Conservation (phyloP, 2,329 filamentous ascomycete species). For the Penicillium sp. region DNA sequence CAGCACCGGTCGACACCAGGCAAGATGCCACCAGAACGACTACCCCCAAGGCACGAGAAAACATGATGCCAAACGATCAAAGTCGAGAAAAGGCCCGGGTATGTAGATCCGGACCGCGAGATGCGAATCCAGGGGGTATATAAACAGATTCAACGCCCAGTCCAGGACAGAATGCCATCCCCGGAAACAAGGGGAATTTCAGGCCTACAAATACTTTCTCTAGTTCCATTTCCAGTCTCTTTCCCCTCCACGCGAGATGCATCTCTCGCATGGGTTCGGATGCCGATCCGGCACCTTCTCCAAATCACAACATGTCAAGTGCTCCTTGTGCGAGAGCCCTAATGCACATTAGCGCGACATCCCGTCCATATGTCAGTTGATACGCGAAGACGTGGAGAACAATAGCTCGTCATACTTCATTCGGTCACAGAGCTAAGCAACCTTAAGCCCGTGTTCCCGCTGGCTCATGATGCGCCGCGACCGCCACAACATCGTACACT, state of each 20-base stretch:
- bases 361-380: conserved; percentile 6
- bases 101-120: conserved; percentile 3
- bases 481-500: neutral
- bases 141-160: neutral
- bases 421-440: neutral
- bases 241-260: neutral
- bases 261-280: conserved; percentile 5
- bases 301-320: conserved; percentile 18
- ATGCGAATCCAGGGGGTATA: conserved; percentile 4
- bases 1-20: conserved; percentile 5
- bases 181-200: conserved; percentile 5
- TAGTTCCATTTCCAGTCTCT: neutral
- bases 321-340: conserved; percentile 11
- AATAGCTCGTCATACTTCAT: neutral
- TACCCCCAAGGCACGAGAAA: conserved; percentile 4
- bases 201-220: conserved; percentile 12
- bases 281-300: neutral
- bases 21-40: conserved; percentile 7
- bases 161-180: conserved; percentile 8
- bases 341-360: conserved; percentile 6
- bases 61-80: conserved; percentile 5
- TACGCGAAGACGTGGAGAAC: neutral
- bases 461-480: conserved; percentile 1
- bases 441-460: conserved; percentile 12
- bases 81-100: neutral